Base-by-base conservation (phyloP, 2,329 filamentous ascomycete species). In the Sclerotiophoma versabilis region DNA sequence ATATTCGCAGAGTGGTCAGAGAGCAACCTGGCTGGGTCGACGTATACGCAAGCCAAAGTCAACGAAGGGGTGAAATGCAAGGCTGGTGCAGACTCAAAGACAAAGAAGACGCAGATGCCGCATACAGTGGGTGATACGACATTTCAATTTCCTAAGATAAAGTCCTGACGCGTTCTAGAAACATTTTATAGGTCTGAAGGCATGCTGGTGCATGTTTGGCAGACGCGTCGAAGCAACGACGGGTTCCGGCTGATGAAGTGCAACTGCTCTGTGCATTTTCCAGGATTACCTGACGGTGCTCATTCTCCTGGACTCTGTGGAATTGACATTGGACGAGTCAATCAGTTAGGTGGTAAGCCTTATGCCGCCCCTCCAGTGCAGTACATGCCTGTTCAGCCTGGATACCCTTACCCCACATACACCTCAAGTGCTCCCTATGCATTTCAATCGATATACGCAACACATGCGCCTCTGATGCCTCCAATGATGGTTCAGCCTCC, bases 1-100 rank as follows among this genome's bases (percentile, higher is more conserved):
- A 71, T 23, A 64, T 74, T 23, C 66, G 74, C 8, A 69, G 63
- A 45, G 59, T 64, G 8, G 66, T 75, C 17, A 68, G 68, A 41
- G 64, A 71, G 38, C 73, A 75, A 26, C 74, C 74, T 15, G 72
- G 72, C 2, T 75, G 73, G 74, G 68, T 67, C 11, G 66, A 75
- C n/a, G 69, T 75, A 4, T 61, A 59, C 15, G 46, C 64, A 22
- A 68, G 66, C 9, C 62, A 62, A 43, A 65, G 59, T 45, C 55
- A 64, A 38, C 59, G 62, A 41, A 60, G 60, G 52, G 68, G 71
- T 4, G 64, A 72, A 19, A 70, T 64, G 59, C 65, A 74, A 50
- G 73, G 69, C 23, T 75, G 71, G 68, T 74, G 70, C 53, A 68
- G 66, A 47, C 58, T 76, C n/a, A 68, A 63, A 33, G 64, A 68